Base-by-base conservation (phyloP, 2,329 filamentous ascomycete genomes). In the Fusarium tupiense region DNA sequence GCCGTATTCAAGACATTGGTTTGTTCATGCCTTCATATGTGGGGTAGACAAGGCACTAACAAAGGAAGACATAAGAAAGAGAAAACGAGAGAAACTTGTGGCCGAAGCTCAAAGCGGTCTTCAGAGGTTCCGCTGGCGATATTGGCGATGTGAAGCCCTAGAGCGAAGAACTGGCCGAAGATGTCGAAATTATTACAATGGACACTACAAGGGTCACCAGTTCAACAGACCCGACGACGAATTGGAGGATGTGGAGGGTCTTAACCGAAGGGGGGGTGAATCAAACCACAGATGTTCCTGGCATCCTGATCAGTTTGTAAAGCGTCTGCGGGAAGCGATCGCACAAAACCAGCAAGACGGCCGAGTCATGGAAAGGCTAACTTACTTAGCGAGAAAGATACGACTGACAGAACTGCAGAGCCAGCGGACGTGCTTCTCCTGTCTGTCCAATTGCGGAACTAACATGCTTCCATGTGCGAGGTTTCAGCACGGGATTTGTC, bases 71-170 rank as follows among this genome's bases (percentile, higher is more conserved):
- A 44, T 13, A 6, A 9, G 60, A 20, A 43, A 41, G 5, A 20
- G 17, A 0, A 40, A 9, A 6, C 20, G 17, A 1, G 50, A 56
- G 3, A 24, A 19, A 0, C n/a, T 72, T 2, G 46, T 69, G 1
- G 3, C 61, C 4, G 58, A 72, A 33, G 69, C 68, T 6, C 53
- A 6, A 22, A 17, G 20, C 4, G 71, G 68, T 11, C 58, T 73
- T 0, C 43, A 69, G 20, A 58, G 61, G 4, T 73, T 69, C 19
- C 53, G 64, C 14, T 46, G 26, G 24, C 37, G 16, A 22, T 20
- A 71, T 5, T 73, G 71, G 71, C 50, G 71, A 17, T 73, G 71
- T 17, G 71, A 73, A 33, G 69, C 61, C 2, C 29, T 17, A 22
- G 61, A 73, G 16, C 16, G 8, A 16, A 6, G n/a, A 9, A 41